Conservation (phyloP, 2,329 filamentous ascomycete species). For the Stagonosporopsis tanaceti region DNA sequence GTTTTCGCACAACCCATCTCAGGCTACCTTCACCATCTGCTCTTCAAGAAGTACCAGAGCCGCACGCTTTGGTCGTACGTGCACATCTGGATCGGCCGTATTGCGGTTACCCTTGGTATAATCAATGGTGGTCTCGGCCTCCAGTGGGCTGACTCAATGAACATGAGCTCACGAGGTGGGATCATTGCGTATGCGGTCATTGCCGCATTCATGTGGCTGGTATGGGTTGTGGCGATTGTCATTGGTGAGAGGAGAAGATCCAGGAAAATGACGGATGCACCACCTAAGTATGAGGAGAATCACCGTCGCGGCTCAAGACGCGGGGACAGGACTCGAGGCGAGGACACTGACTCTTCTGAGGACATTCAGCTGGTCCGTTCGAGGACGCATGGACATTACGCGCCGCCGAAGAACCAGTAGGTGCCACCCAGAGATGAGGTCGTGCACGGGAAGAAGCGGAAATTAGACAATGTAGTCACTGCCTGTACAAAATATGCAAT, state of each 20-base stretch:
- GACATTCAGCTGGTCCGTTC: constrained; percentile 8
- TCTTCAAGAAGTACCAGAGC: constrained; percentile 57
- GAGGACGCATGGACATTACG: constrained; percentile 28
- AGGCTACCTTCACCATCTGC: constrained; percentile 60
- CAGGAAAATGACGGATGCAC: constrained; percentile 1
- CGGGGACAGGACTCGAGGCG: background rate
- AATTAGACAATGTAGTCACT: background rate
- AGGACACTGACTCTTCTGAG: constrained; percentile 6
- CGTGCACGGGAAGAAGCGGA: background rate
- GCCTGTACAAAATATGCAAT: background rate
- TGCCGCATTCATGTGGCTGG: constrained; percentile 56
- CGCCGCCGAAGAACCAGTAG: constrained; percentile 27
- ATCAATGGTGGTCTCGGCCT: constrained; percentile 67
- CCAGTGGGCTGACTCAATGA: constrained; percentile 53
- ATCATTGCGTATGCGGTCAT: constrained; percentile 60
- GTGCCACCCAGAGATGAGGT: background rate
- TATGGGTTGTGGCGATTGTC: constrained; percentile 40
- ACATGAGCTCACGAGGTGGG: constrained; percentile 37
- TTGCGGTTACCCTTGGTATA: constrained; percentile 60
- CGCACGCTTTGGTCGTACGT: constrained; percentile 58
- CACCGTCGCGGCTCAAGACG: background rate
- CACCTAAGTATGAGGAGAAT: constrained; percentile 27
- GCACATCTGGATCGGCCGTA: constrained; percentile 65
- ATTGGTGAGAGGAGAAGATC: constrained; percentile 39
- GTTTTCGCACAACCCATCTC: constrained; percentile 65